These are phyloP conservation scores for Pyrenochaeta sp. DNA, from an alignment of 2,329 filamentous ascomycete genomes.

Conservation along the genomic window DNA sequence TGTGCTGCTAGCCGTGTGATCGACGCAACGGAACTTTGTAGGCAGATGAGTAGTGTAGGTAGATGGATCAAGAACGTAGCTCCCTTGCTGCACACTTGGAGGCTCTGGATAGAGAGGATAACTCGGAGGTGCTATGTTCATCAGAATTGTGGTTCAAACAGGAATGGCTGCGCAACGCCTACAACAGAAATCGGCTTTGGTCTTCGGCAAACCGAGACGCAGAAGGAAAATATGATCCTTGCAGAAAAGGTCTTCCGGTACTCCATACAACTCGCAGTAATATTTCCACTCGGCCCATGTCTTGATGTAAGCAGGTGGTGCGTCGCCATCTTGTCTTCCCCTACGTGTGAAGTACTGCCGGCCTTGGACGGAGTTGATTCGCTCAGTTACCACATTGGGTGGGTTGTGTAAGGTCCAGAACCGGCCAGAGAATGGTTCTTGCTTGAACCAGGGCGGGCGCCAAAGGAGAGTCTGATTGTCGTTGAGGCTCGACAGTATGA, in stretches of 20 bases:
- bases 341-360: slow-evolving; percentile 28
- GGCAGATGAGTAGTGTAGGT: slow-evolving; percentile 24
- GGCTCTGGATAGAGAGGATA: slow-evolving; percentile 39
- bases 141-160: slow-evolving; percentile 1
- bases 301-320: slow-evolving; percentile 26
- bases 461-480: slow-evolving; percentile 38
- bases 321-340: slow-evolving; percentile 23
- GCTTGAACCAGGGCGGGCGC: slow-evolving; percentile 37
- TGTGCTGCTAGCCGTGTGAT: neutral
- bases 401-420: slow-evolving; percentile 42
- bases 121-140: slow-evolving; percentile 17
- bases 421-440: neutral
- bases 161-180: neutral
- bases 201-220: slow-evolving; percentile 18
- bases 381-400: slow-evolving; percentile 37
- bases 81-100: slow-evolving; percentile 7
- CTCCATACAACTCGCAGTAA: slow-evolving; percentile 28
- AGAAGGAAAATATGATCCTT: slow-evolving; percentile 28
- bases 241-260: slow-evolving; percentile 33
- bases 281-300: slow-evolving; percentile 29
- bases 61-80: slow-evolving; percentile 23
- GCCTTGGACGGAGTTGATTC: slow-evolving; percentile 10
- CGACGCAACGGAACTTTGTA: slow-evolving; percentile 18
- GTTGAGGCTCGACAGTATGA: slow-evolving; percentile 32
- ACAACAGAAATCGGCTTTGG: slow-evolving; percentile 14